Conservation (phyloP, 257 asterid genomes). For the Eucommia ulmoides region DNA sequence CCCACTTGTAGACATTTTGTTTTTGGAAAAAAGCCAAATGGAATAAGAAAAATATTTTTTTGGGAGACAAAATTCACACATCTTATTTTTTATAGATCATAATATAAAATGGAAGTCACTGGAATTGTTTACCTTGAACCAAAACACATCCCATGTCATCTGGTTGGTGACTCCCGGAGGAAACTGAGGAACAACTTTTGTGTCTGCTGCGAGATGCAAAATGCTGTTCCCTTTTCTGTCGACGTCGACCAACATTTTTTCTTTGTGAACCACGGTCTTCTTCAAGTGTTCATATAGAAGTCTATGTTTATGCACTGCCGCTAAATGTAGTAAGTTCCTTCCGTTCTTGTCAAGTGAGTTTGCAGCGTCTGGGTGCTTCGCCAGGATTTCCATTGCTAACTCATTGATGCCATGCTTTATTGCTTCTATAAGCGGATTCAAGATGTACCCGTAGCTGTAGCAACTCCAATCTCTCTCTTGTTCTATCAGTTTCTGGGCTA, state of each 20-base stretch:
- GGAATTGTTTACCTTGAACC: too few relatives aligned
- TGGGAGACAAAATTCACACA: too few relatives aligned
- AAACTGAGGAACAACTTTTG: background rate
- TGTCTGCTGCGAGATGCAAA: slow-evolving; percentile 8
- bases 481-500: slow-evolving; percentile 6
- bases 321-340: slow-evolving; percentile 5
- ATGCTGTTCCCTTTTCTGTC: slow-evolving; percentile 10
- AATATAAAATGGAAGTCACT: too few relatives aligned
- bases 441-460: background rate
- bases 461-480: slow-evolving; percentile 5
- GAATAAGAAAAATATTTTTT: too few relatives aligned
- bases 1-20: too few relatives aligned
- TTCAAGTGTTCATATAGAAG: slow-evolving; percentile 1
- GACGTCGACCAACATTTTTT: slow-evolving; percentile 1
- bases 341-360: slow-evolving; percentile 3
- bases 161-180: background rate
- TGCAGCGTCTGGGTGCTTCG: background rate
- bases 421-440: too few relatives aligned
- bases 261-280: background rate
- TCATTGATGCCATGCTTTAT: too few relatives aligned
- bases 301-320: slow-evolving; percentile 1
- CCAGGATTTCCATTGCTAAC: slow-evolving; percentile 6
- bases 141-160: slow-evolving; percentile 11
- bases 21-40: too few relatives aligned
- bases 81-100: too few relatives aligned